Evolutionary conservation across 192 early-diverging fungal species (phyloP), one percentile per base, ranked within the genome.

Genomic region (Diversispora eburnea): DNA sequence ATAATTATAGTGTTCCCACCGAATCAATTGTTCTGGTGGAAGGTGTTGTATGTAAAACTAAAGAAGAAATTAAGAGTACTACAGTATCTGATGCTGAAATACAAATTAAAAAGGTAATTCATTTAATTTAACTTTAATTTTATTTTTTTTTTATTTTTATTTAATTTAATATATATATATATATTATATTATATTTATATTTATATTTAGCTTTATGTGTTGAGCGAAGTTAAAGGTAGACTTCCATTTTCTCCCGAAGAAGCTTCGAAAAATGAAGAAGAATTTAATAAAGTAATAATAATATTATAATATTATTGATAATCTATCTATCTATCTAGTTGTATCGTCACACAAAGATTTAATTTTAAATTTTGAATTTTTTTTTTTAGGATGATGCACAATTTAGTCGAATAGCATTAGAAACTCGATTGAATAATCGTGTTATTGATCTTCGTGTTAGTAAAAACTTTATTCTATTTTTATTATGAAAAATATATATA

Each of bases 341-440:
- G 6, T n/a, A 6, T 45, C 17, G 9, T 45, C 7, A 63, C n/a
- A 2, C 8, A 13, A 43, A 6, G n/a, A 3, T n/a, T 17, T 33
- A 15, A 63, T 45, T 15, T 49, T 66, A 61, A n/a, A n/a, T n/a
- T n/a, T n/a, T n/a, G n/a, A n/a, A n/a, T n/a, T 70, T 67, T 25
- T 56, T 48, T 42, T 17, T 62, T 66, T 33, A 79, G 43, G 84
- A 81, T 61, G 85, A 92, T 70, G 78, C 85, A 17, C 82, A 88
- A 25, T 88, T 91, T 62, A 86, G 81, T 80, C 87, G 88, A 51
- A 94, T 99, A 57, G 86, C 82, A 49, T 83, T 98, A 66, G 91
- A 94, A 79, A 99, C 96, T 46, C 91, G 96, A 56, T 88, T 99
- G 54, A 88, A 99, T 88, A 91, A 96, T 88, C 91, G 97, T 55